Base-by-base conservation (phyloP, 2,329 filamentous ascomycete species). In the Arthrobotrys sinensis region DNA sequence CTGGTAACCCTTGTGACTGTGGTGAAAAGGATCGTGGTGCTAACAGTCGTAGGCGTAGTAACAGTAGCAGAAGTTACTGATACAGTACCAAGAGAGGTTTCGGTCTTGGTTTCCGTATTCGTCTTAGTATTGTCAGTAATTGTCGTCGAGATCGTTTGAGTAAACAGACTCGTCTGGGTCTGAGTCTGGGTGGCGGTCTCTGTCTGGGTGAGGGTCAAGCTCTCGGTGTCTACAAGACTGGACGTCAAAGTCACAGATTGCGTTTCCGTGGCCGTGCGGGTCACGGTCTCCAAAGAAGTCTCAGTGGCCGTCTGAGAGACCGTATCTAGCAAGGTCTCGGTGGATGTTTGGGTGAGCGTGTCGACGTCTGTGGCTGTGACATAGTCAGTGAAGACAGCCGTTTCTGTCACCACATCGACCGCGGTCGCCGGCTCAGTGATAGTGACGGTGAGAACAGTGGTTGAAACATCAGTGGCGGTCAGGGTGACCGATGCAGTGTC, bases 91-190 rank as follows among this genome's bases (percentile, higher is more conserved):
- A 16, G 4, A 43, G 55, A 62, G 16, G 60, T 64, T 19, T 32
- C 21, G 8, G 60, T 64, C 21, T 48, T 50, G 16, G 50, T 46
- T 7, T 38, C 12, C 3, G 68, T 72, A 10, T 72, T 40, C 8
- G 67, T 71, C n/a, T 71, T 11, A n/a, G 68, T 72, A 36, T 11
- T 57, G 24, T 72, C 68, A 24, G 68, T 65, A 19, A 57, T 24
- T 14, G 68, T 72, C 7, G 48, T 65, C 0, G 7, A 10, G 12
- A 53, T 28, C 45, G 53, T 63, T 32, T 43, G 6, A 43, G 53
- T 63, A 21, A 28, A n/a, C 28, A 60, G 32, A 34, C 43, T 71
- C 3, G 65, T 69, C 14, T 57, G 38, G 10, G 60, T 65, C 4
- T 48, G 11, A 1, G 60, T n/a, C n/a, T 65, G n/a, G 28, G 68